Conservation (phyloP, 2,329 filamentous ascomycete species). For the Xylariaceae sp. region DNA sequence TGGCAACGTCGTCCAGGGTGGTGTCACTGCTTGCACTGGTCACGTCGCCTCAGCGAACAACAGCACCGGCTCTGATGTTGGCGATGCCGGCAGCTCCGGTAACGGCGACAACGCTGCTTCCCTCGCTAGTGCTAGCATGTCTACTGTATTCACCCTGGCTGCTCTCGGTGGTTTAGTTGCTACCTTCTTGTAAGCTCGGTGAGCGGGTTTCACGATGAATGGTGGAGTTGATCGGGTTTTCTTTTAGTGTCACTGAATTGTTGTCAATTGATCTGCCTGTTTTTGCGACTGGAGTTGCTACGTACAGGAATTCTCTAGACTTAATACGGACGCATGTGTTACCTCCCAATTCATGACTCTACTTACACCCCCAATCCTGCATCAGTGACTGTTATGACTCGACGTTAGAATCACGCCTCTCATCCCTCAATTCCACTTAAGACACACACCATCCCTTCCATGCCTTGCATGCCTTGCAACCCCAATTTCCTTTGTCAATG, state of each 20-base stretch:
- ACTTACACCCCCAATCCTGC: background rate
- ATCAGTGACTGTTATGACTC: background rate
- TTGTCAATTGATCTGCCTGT: slow-evolving; percentile 29
- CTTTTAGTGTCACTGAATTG: slow-evolving; percentile 29
- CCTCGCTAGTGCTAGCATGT: slow-evolving; percentile 43
- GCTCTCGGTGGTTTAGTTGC: slow-evolving; percentile 18
- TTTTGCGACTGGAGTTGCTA: slow-evolving; percentile 27
- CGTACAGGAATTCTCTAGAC: slow-evolving; percentile 41
- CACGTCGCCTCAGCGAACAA: slow-evolving; percentile 50
- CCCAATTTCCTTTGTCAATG: too few relatives aligned
- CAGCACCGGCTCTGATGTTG: slow-evolving; percentile 33
- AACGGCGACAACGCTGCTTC: slow-evolving; percentile 38
- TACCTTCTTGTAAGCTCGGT: slow-evolving; percentile 46
- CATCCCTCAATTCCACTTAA: too few relatives aligned
- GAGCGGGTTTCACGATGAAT: slow-evolving; percentile 3
- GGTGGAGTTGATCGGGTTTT: slow-evolving; percentile 20
- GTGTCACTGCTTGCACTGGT: slow-evolving; percentile 43
- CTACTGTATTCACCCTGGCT: slow-evolving; percentile 37
- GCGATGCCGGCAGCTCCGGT: slow-evolving; percentile 25
- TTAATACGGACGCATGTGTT: slow-evolving; percentile 40
- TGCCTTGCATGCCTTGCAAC: too few relatives aligned
- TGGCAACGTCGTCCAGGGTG: slow-evolving; percentile 44
- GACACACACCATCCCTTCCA: too few relatives aligned
- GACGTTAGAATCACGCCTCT: background rate
- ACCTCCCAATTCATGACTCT: slow-evolving; percentile 16